phyloP scores from a whole-genome alignment of 2,329 filamentous ascomycete species.

The Fusarium humuli region DNA sequence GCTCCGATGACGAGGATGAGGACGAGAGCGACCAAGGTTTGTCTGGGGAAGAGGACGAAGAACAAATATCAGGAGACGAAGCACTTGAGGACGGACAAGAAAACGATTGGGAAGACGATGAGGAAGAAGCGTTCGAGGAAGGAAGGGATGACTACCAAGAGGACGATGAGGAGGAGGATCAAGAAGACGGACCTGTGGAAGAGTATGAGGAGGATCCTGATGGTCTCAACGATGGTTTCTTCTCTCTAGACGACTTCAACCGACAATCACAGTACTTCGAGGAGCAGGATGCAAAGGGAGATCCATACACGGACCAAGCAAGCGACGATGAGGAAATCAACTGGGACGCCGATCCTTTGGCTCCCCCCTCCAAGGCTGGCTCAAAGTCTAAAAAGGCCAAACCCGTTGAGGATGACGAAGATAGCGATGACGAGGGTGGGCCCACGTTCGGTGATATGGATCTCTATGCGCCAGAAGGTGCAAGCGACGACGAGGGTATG shows the following conservation, averaged over 20 bases:
- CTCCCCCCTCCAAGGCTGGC: slow-evolving; percentile 50
- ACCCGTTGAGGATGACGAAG: slow-evolving; percentile 43
- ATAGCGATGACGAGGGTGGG: slow-evolving; percentile 78
- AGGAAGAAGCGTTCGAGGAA: slow-evolving; percentile 52
- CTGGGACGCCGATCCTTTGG: slow-evolving; percentile 83
- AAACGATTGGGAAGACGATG: slow-evolving; percentile 52
- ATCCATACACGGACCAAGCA: slow-evolving; percentile 77
- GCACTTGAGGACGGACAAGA: slow-evolving; percentile 45
- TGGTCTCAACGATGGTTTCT: slow-evolving; percentile 96
- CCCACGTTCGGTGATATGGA: slow-evolving; percentile 87
- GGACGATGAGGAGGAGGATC: slow-evolving; percentile 54
- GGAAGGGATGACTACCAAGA: slow-evolving; percentile 51
- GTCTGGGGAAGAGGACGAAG: slow-evolving; percentile 44
- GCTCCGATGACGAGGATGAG: slow-evolving; percentile 48
- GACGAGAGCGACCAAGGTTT: slow-evolving; percentile 49
- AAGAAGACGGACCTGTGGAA: slow-evolving; percentile 59
- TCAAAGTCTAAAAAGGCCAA: slow-evolving; percentile 48
- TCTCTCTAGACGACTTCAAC: slow-evolving; percentile 98
- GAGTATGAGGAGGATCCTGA: slow-evolving; percentile 72
- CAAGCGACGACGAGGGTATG: slow-evolving; percentile 71
- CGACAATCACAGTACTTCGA: slow-evolving; percentile 91
- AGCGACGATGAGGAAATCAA: slow-evolving; percentile 90
- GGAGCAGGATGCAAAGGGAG: slow-evolving; percentile 81
- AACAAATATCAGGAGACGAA: slow-evolving; percentile 42
- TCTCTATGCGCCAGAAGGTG: slow-evolving; percentile 78